Evolutionary conservation across 345 rosid genomes (phyloP), one percentile per base, ranked within the genome.

Genomic region (Tarenaya hassleriana): DNA sequence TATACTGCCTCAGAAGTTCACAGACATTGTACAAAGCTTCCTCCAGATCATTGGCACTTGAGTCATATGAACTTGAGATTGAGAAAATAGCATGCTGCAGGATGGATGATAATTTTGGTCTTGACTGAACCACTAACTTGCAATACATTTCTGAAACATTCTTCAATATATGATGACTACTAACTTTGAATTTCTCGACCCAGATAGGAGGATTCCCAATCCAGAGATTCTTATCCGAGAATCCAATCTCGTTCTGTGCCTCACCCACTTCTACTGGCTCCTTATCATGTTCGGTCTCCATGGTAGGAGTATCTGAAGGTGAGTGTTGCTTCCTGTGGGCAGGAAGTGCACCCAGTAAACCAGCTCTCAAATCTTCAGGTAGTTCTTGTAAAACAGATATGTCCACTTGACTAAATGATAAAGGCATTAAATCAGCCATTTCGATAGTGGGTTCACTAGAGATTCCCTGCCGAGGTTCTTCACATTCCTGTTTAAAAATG

Each of bases 391-490:
- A 70, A 58, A 86, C 94, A 5, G 83, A 78, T 37, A 57, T 52
- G 60, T 90, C 95, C 31, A 90, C 60, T 71, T 90, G 97, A 67
- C 91, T 86, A 52, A 91, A 69, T 44, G 98, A 82, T 52, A 66
- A 71, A 60, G 92, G 96, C 80, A 91, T 64, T 57, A 80, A 62
- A 66, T 79, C 89, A 55, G 61, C 52, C 21, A 62, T 72, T 31
- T 69, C 66, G 18, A 41, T 66, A 62, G 34, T 55, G 37, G 63
- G 62, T 47, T 24, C 58, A 49, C 42, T 69, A 58, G 49, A 43
- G 52, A 67, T 68, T 60, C 18, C 32, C 6, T 7, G 45, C 27
- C 16, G 15, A 1, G 42, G 47, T 19, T 24, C 56, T 24, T 53
- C 55, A 53, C 47, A 14, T 9, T 39, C 67, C 71, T 60, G 50